Base-by-base conservation (phyloP, 768 basidiomycete genomes). In the Naganishia vishniacii region DNA sequence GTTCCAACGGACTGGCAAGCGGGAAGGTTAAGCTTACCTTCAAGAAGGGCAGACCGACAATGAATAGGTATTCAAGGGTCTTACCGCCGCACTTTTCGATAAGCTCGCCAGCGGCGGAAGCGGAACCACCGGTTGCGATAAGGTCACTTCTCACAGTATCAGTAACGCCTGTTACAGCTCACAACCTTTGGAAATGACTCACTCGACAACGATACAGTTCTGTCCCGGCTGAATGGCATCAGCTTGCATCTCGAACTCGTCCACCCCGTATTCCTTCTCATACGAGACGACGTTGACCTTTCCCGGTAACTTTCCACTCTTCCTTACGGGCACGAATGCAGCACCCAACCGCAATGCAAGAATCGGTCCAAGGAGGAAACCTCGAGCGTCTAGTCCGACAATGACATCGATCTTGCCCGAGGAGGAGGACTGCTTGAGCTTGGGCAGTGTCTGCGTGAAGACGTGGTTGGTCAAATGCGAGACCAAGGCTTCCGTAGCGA, bases 81-180 rank as follows among this genome's bases (percentile, higher is more conserved):
- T 86, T 86, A 53, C 88, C 93, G 20, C 91, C 91, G 67, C 84
- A 83, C 79, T 87, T 84, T 29, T 83, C 79, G 61, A 97, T 85
- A 34, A 99, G 87, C 70, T 93, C 84, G 51, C 91, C 92, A 3
- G 94, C 92, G 4, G 93, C 92, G 65, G 83, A 84, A 8, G 95
- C 95, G 32, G 92, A 95, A 9, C 95, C 95, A 66, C 93, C 94
- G 31, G 94, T 97, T 0, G 95, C 95, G 67, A 99, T 89, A 42
- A 99, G 82, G 77, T 99, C 95, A 78, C 75, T 77, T 37, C 25
- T n/a, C 32, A 25, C 34, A 15, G 37, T 23, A 26, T 56, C 18
- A 56, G n/a, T 40, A 25, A 26, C 20, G 48, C 45, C 65, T 48
- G 56, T 7, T 3, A 56, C 3, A 23, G 3, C 12, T 40, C 20